phyloP scores from a whole-genome alignment of 441 rosid species.

The Brassica balearica region DNA sequence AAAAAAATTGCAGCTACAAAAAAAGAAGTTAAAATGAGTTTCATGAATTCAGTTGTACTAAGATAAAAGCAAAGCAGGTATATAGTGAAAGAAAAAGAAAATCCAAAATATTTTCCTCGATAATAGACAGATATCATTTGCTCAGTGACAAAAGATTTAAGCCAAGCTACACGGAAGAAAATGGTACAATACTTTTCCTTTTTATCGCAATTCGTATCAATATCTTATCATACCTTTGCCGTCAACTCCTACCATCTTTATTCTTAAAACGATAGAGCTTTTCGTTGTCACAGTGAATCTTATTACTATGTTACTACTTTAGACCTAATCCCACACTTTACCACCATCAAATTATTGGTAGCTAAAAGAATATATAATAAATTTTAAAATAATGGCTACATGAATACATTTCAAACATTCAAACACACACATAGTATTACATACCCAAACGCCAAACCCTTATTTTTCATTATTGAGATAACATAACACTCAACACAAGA shows the following conservation, averaged over 20 bases:
- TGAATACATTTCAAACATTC: constrained; percentile 31
- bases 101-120: neutral
- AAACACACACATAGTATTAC: constrained; percentile 13
- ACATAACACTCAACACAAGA: neutral
- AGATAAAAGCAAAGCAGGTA: neutral
- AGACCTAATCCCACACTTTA: constrained; percentile 34
- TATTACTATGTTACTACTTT: constrained; percentile 12
- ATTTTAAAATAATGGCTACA: neutral
- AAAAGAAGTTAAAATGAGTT: neutral
- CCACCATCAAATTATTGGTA: constrained; percentile 3
- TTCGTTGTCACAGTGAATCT: constrained; percentile 22
- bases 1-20: neutral
- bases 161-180: neutral
- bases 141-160: neutral
- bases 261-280: constrained; percentile 5
- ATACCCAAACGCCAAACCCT: constrained; percentile 16
- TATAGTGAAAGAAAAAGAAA: neutral
- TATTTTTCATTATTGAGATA: neutral
- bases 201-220: constrained; percentile 19
- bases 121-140: neutral
- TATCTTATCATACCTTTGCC: constrained; percentile 25
- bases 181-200: neutral
- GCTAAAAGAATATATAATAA: neutral
- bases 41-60: neutral
- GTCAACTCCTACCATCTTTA: constrained; percentile 23